These are phyloP conservation scores for Penicillium egyptiacum DNA, from an alignment of 495 filamentous ascomycete genomes.

Conservation along the genomic window DNA sequence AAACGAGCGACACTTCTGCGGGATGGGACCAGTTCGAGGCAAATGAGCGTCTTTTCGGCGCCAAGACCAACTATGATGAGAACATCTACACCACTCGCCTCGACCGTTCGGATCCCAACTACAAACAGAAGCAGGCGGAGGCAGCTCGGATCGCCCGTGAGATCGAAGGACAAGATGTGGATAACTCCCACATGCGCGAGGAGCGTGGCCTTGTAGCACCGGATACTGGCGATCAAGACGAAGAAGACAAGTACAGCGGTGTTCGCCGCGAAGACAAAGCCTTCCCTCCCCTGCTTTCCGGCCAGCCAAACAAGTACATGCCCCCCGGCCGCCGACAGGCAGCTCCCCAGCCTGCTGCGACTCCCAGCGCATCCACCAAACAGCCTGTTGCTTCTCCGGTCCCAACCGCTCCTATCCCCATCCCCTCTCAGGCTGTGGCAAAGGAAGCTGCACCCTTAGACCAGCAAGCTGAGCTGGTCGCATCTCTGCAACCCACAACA, in stretches of 20 bases:
- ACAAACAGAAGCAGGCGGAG: conserved; percentile 69
- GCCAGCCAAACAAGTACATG: conserved; percentile 76
- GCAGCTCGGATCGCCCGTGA: conserved; percentile 86
- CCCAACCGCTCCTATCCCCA: conserved; percentile 4
- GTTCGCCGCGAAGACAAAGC: conserved; percentile 70
- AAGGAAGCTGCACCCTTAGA: conserved; percentile 39
- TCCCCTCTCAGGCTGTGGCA: conserved; percentile 23
- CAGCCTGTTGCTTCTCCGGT: conserved; percentile 21
- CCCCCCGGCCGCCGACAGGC: conserved; percentile 83
- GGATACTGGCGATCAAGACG: conserved; percentile 75
- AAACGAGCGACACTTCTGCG: conserved; percentile 46
- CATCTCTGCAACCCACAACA: conserved; percentile 24
- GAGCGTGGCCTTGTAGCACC: conserved; percentile 72
- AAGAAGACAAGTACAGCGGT: conserved; percentile 93
- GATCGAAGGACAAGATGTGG: conserved; percentile 69
- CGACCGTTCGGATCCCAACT: conserved; percentile 76
- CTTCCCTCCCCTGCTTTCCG: conserved; percentile 65
- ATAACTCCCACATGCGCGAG: conserved; percentile 81
- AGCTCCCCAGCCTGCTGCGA: conserved; percentile 63
- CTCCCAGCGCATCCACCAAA: conserved; percentile 70
- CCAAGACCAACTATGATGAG: conserved; percentile 87
- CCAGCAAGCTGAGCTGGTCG: conserved; percentile 31
- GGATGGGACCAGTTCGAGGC: conserved; percentile 94
- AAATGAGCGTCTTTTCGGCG: conserved; percentile 83
- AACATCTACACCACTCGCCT: conserved; percentile 91